A percentile compares a stretch with the other conserved stretches of the same genome.
Conservation (phyloP, 1,284 basidiomycete species). For the Austroboletus olivaceoglutinosus region DNA sequence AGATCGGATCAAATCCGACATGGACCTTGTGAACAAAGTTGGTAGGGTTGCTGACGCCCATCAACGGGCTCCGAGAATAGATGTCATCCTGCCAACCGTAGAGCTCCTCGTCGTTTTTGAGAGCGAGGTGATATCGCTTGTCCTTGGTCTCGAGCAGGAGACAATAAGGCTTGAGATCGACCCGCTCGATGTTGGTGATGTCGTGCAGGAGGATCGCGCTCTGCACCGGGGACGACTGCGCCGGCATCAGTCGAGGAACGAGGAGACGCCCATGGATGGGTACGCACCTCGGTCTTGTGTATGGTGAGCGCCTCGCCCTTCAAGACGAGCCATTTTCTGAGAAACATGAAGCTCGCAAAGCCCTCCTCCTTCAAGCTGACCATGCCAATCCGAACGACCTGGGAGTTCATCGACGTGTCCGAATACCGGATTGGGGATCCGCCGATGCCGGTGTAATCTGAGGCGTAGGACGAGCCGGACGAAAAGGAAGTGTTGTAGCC, state of each 20-base stretch:
- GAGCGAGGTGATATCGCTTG: constrained; percentile 72
- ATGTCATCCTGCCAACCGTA: constrained; percentile 98
- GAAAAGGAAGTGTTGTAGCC: constrained; percentile 62
- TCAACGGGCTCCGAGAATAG: constrained; percentile 87
- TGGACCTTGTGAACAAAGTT: constrained; percentile 99
- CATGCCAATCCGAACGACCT: constrained; percentile 63
- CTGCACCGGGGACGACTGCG: constrained; percentile 62
- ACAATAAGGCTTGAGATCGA: constrained; percentile 92
- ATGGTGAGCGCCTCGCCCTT: constrained; percentile 80
- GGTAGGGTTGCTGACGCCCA: constrained; percentile 92
- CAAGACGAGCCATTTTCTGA: constrained; percentile 87
- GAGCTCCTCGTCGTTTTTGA: constrained; percentile 94
- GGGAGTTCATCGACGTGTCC: constrained; percentile 37
- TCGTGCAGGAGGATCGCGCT: constrained; percentile 71
- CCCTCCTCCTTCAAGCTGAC: constrained; percentile 89
- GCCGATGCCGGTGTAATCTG: constrained; percentile 70
- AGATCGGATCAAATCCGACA: constrained; percentile 94
- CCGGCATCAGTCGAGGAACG: constrained; percentile 1
- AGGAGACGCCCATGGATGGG: neutral
- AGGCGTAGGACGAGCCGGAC: constrained; percentile 56
- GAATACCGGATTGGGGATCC: constrained; percentile 66
- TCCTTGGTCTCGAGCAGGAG: constrained; percentile 83
- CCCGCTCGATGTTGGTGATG: constrained; percentile 85
- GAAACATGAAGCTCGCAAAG: constrained; percentile 90
- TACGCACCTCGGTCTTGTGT: constrained; percentile 88